These are phyloP conservation scores for Pseudopithomyces chartarum DNA, from an alignment of 2,329 filamentous ascomycete genomes.

Conservation along the genomic window DNA sequence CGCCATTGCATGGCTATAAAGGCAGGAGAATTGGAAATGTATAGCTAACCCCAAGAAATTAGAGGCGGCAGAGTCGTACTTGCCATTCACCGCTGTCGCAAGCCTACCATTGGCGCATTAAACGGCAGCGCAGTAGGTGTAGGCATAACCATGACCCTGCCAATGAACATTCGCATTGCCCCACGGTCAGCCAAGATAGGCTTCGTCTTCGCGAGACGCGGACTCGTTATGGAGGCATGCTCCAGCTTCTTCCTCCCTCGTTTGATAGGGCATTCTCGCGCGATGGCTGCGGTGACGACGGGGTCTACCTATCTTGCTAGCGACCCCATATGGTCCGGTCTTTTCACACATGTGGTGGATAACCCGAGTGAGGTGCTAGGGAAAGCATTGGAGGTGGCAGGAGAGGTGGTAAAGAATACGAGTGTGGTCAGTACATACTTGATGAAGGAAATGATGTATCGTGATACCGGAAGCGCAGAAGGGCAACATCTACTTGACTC, in stretches of 20 bases:
- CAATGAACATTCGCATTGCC: constrained; percentile 60
- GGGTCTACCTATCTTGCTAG: constrained; percentile 62
- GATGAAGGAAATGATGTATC: constrained; percentile 75
- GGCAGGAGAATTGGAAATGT: not conserved
- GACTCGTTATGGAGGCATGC: constrained; percentile 74
- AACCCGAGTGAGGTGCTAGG: constrained; percentile 64
- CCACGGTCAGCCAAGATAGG: constrained; percentile 68
- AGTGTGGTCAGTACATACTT: constrained; percentile 67
- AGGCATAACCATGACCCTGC: constrained; percentile 64
- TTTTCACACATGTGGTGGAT: constrained; percentile 70
- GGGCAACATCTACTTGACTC: constrained; percentile 73
- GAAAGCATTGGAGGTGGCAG: constrained; percentile 68
- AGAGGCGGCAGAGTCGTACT: constrained; percentile 54
- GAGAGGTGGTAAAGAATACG: constrained; percentile 69
- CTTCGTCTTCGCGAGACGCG: constrained; percentile 74
- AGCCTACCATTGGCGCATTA: constrained; percentile 61
- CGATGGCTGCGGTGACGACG: constrained; percentile 70
- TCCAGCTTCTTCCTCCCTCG: constrained; percentile 74
- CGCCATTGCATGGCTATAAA: not conserved
- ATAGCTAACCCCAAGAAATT: not conserved
- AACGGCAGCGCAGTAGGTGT: constrained; percentile 63
- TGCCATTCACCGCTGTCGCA: constrained; percentile 62
- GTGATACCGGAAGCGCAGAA: constrained; percentile 64
- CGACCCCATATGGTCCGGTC: constrained; percentile 58
- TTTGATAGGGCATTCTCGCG: constrained; percentile 67